Conservation (phyloP, 345 rosid genomes). For the Euphorbia lathyris region DNA sequence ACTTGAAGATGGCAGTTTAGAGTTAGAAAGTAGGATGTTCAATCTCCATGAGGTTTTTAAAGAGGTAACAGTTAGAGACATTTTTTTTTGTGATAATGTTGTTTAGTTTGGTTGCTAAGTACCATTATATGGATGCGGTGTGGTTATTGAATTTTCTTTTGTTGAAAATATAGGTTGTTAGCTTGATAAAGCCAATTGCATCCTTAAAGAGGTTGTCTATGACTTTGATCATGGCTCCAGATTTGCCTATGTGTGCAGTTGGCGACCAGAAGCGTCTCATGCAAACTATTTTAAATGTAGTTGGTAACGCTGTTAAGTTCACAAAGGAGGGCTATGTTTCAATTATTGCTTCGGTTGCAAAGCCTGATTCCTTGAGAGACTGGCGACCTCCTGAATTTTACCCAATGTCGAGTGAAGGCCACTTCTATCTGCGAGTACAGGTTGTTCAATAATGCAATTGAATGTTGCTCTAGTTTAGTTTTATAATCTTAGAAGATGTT, state of each 20-base stretch:
- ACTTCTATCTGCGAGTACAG: slow-evolving; percentile 81
- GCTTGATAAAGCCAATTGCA: slow-evolving; percentile 76
- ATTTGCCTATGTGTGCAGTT: slow-evolving; percentile 65
- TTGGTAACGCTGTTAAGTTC: slow-evolving; percentile 92
- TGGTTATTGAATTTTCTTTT: slow-evolving; percentile 2
- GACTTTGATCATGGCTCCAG: slow-evolving; percentile 60
- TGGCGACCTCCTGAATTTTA: slow-evolving; percentile 63
- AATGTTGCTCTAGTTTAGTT: background rate
- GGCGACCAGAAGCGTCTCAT: slow-evolving; percentile 89
- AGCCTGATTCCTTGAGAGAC: slow-evolving; percentile 69
- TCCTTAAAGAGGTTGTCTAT: slow-evolving; percentile 68
- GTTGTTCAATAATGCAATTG: slow-evolving; percentile 32
- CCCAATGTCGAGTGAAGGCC: slow-evolving; percentile 54
- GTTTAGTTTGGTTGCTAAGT: slow-evolving; percentile 3
- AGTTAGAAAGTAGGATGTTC: slow-evolving; percentile 54
- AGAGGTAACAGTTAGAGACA: slow-evolving; percentile 51
- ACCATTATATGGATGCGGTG: background rate
- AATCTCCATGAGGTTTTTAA: slow-evolving; percentile 61
- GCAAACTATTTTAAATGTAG: slow-evolving; percentile 76
- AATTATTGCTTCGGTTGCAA: slow-evolving; percentile 67
- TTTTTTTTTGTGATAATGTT: background rate
- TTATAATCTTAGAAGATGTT: background rate
- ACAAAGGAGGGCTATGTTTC: slow-evolving; percentile 81
- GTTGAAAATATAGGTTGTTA: slow-evolving; percentile 48
- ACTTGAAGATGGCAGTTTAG: slow-evolving; percentile 90